Percentiles rank a stretch among this genome's conserved stretches.
Conservation (phyloP, 129 eudicot genomes). For the Tanacetum coccineum region DNA sequence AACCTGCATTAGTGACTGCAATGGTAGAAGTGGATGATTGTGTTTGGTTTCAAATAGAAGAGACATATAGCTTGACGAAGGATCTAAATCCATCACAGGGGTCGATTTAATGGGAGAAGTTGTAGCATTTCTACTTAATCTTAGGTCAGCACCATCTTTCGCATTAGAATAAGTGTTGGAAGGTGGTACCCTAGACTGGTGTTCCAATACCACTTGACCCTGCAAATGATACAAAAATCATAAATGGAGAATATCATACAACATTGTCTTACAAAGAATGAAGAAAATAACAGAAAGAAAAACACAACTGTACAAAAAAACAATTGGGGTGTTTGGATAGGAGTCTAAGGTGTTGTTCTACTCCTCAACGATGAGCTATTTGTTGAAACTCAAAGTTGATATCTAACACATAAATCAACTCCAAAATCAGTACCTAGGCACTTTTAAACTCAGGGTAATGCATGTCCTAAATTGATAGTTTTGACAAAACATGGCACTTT, state of each 20-base stretch:
- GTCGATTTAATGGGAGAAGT: too few relatives aligned
- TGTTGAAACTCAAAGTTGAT: too few relatives aligned
- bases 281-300: neutral
- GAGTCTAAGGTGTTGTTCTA: too few relatives aligned
- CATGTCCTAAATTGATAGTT: too few relatives aligned
- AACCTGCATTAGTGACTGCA: slow-evolving; percentile 62
- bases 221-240: slow-evolving; percentile 16
- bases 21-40: slow-evolving; percentile 58
- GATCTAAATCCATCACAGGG: slow-evolving; percentile 63
- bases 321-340: too few relatives aligned
- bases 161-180: slow-evolving; percentile 9
- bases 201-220: slow-evolving; percentile 37
- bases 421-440: too few relatives aligned
- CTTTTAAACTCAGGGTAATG: too few relatives aligned
- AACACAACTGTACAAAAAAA: neutral
- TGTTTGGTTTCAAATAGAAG: slow-evolving; percentile 63
- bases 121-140: slow-evolving; percentile 32
- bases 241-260: neutral
- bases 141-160: slow-evolving; percentile 18
- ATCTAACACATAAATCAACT: too few relatives aligned
- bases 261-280: neutral
- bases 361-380: too few relatives aligned
- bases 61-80: slow-evolving; percentile 36
- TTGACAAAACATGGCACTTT: too few relatives aligned
- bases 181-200: slow-evolving; percentile 94